These are phyloP conservation scores for Hapsidospora chrysogenum DNA, from an alignment of 495 filamentous ascomycete genomes.

Conservation along the genomic window DNA sequence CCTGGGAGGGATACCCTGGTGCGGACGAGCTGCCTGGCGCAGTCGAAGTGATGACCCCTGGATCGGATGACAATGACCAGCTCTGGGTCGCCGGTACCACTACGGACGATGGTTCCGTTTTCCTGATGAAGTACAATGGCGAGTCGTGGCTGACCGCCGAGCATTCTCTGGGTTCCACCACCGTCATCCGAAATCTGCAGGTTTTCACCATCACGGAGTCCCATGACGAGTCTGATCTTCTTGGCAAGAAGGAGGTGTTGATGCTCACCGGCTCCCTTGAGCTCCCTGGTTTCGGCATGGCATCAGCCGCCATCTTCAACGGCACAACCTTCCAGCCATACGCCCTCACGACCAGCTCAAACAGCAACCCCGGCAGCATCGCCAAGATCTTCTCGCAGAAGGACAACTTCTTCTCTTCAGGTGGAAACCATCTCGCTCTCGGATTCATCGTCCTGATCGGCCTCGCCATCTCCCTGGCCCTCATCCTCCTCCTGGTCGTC, in stretches of 20 bases:
- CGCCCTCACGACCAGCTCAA: slow-evolving; percentile 50
- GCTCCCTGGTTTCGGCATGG: slow-evolving; percentile 56
- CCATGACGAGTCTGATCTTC: slow-evolving; percentile 45
- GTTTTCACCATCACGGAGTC: slow-evolving; percentile 50
- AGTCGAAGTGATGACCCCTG: slow-evolving; percentile 59
- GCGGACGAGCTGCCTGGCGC: slow-evolving; percentile 56
- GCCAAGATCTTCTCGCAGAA: slow-evolving; percentile 64
- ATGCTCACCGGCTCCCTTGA: slow-evolving; percentile 66
- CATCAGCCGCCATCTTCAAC: slow-evolving; percentile 77
- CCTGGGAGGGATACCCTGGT: slow-evolving; percentile 49
- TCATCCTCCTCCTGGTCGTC: slow-evolving; percentile 78
- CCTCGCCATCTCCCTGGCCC: slow-evolving; percentile 74
- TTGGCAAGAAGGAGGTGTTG: slow-evolving; percentile 52
- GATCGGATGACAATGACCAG: slow-evolving; percentile 42
- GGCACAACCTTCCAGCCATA: slow-evolving; percentile 65
- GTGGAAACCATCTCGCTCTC: slow-evolving; percentile 40
- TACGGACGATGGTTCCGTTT: slow-evolving; percentile 45
- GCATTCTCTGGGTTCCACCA: slow-evolving; percentile 40
- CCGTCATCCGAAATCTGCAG: slow-evolving; percentile 62
- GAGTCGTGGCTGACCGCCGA: slow-evolving; percentile 33
- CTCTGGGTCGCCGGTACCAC: slow-evolving; percentile 67
- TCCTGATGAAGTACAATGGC: slow-evolving; percentile 61
- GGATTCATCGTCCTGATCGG: slow-evolving; percentile 84
- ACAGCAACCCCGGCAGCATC: slow-evolving; percentile 52
- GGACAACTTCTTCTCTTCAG: slow-evolving; percentile 40